These are phyloP conservation scores for Parafenestella ontariensis DNA, from an alignment of 2,329 filamentous ascomycete genomes.

Conservation along the genomic window DNA sequence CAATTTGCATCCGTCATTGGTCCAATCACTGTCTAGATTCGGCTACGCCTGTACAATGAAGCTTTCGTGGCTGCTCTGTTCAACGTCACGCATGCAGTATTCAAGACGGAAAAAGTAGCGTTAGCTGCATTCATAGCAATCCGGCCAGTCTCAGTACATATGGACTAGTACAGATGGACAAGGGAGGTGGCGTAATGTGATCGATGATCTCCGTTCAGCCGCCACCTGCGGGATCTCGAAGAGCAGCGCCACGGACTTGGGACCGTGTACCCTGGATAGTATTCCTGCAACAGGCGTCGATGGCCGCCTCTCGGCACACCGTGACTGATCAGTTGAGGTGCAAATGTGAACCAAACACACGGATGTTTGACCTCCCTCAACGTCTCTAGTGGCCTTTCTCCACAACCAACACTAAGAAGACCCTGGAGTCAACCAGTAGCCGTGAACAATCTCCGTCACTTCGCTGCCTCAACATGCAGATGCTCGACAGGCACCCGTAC, in stretches of 20 bases:
- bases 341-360: background rate
- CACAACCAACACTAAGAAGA: background rate
- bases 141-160: conserved; percentile 8
- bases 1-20: conserved; percentile 10
- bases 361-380: background rate
- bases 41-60: conserved; percentile 10
- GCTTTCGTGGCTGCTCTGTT: conserved; percentile 9
- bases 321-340: background rate
- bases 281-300: background rate
- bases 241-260: conserved; percentile 10
- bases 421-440: background rate
- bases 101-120: conserved; percentile 1
- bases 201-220: conserved; percentile 17
- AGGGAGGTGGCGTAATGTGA: too few species aligned
- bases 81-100: conserved; percentile 8
- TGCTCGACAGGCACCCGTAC: too few species aligned
- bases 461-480: too few species aligned
- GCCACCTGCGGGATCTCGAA: conserved; percentile 18
- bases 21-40: conserved; percentile 11
- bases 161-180: too few species aligned
- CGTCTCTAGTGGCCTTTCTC: background rate
- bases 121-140: conserved; percentile 1
- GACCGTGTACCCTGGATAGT: background rate
- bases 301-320: background rate
- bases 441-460: background rate